These are phyloP conservation scores for Golubevia pallescens DNA, from an alignment of 1,284 basidiomycete genomes.

Conservation along the genomic window DNA sequence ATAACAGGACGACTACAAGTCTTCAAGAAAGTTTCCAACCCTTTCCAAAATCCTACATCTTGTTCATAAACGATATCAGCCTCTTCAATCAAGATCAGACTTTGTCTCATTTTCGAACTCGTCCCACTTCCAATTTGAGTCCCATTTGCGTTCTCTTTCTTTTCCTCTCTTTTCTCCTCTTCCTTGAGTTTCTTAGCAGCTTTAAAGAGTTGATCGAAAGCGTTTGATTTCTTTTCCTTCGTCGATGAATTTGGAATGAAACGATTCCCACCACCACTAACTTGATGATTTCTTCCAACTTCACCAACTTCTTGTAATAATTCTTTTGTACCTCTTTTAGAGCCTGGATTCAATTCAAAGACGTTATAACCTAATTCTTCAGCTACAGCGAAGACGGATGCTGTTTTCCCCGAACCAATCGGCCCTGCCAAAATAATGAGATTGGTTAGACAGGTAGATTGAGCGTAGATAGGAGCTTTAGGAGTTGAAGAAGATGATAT, in stretches of 20 bases:
- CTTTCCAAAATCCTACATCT: constrained; percentile 89
- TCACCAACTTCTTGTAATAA: constrained; percentile 85
- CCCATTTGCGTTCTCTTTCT: too few species aligned
- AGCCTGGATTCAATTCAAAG: constrained; percentile 96
- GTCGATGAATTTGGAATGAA: not conserved
- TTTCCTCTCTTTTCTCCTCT: not conserved
- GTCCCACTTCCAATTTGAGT: constrained; percentile 29
- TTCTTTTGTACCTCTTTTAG: constrained; percentile 80
- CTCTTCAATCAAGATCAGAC: constrained; percentile 92
- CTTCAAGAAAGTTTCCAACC: constrained; percentile 63
- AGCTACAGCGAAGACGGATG: constrained; percentile 57
- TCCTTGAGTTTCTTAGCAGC: not conserved
- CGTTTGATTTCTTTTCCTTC: too few species aligned
- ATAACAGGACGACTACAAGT: constrained; percentile 52
- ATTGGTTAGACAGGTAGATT: constrained; percentile 19
- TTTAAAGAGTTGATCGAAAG: too few species aligned
- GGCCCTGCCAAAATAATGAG: constrained; percentile 76
- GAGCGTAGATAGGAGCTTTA: constrained; percentile 32
- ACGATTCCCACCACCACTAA: constrained; percentile 28
- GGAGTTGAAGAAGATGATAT: not conserved
- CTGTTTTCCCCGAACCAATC: constrained; percentile 49
- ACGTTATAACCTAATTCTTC: constrained; percentile 86
- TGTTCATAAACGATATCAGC: constrained; percentile 91
- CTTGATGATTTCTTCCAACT: constrained; percentile 78
- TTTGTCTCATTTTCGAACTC: constrained; percentile 72